Percentiles rank a stretch among this genome's conserved stretches.
Conservation (phyloP, 352 stramenopile species). For the Phytopythium oedochilum region DNA sequence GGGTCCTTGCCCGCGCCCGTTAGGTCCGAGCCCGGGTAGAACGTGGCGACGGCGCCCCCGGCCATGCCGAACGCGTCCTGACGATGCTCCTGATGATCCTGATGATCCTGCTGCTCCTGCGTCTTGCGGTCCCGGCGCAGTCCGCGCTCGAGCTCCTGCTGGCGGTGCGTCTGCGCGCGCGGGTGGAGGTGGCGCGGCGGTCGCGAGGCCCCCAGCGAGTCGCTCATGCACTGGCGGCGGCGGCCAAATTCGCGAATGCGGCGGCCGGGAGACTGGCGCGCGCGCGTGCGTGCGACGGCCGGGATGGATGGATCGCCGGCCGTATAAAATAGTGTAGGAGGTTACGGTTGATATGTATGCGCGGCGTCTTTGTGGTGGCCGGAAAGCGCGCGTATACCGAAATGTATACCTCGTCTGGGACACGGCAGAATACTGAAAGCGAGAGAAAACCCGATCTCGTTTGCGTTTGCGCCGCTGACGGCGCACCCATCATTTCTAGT, state of each 20-base stretch:
- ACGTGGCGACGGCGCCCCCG: conserved; percentile 7
- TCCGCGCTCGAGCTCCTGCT: conserved; percentile 2
- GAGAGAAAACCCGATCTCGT: background rate
- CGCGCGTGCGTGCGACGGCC: background rate
- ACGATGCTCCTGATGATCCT: background rate
- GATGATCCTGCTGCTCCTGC: background rate
- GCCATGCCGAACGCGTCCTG: conserved; percentile 7
- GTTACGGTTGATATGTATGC: too few relatives aligned
- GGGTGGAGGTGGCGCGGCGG: conserved; percentile 12
- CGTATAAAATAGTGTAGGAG: background rate
- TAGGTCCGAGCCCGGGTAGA: conserved; percentile 7
- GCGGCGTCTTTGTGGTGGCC: conserved; percentile 12
- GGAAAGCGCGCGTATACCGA: background rate
- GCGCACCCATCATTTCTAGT: too few relatives aligned
- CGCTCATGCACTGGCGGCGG: background rate
- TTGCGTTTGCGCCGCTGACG: conserved; percentile 3
- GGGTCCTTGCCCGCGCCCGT: background rate
- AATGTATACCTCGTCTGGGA: background rate
- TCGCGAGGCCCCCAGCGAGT: conserved; percentile 3
- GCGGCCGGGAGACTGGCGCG: background rate
- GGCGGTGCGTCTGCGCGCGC: conserved; percentile 8
- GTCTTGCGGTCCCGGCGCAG: background rate
- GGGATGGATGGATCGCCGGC: background rate
- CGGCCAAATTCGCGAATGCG: conserved; percentile 12
- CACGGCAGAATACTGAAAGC: background rate